These are phyloP conservation scores for Dendrostoma leiphaemia DNA, from an alignment of 2,329 filamentous ascomycete genomes.

Conservation along the genomic window DNA sequence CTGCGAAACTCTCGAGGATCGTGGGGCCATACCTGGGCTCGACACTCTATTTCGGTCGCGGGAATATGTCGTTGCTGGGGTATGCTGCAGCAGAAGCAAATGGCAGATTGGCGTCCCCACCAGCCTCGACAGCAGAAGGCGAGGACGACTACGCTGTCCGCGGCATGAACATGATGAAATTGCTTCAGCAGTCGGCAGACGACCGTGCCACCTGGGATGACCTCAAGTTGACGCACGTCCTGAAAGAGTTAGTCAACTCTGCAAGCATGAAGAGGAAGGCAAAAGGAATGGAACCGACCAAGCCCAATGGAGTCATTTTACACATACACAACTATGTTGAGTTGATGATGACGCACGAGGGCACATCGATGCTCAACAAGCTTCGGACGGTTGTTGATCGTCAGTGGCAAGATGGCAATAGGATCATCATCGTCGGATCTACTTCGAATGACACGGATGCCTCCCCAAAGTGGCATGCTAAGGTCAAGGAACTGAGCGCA, in stretches of 20 bases:
- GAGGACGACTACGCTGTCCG: slow-evolving; percentile 24
- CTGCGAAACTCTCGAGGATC: slow-evolving; percentile 68
- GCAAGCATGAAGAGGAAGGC: slow-evolving; percentile 36
- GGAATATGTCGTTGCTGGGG: slow-evolving; percentile 52
- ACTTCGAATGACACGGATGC: slow-evolving; percentile 60
- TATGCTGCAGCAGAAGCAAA: slow-evolving; percentile 56
- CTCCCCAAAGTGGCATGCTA: slow-evolving; percentile 25
- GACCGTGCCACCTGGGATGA: slow-evolving; percentile 54
- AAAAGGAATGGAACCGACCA: slow-evolving; percentile 12
- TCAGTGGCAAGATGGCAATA: slow-evolving; percentile 67
- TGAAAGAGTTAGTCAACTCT: slow-evolving; percentile 56
- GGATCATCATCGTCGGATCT: slow-evolving; percentile 72
- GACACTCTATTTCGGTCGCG: slow-evolving; percentile 44
- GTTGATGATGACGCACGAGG: slow-evolving; percentile 67
- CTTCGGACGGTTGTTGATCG: slow-evolving; percentile 71
- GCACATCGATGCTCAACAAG: slow-evolving; percentile 65
- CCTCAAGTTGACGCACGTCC: slow-evolving; percentile 55
- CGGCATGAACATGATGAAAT: slow-evolving; percentile 26
- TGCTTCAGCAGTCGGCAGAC: slow-evolving; percentile 25
- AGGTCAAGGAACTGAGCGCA: slow-evolving; percentile 29
- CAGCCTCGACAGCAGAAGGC: slow-evolving; percentile 36
- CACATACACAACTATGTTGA: slow-evolving; percentile 82
- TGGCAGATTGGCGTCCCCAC: slow-evolving; percentile 41
- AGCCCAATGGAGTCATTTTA: slow-evolving; percentile 55
- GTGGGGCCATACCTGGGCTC: slow-evolving; percentile 70